Base-by-base conservation (phyloP, 1,284 basidiomycete genomes). In the Ceratorhiza oryzae-sativae region DNA sequence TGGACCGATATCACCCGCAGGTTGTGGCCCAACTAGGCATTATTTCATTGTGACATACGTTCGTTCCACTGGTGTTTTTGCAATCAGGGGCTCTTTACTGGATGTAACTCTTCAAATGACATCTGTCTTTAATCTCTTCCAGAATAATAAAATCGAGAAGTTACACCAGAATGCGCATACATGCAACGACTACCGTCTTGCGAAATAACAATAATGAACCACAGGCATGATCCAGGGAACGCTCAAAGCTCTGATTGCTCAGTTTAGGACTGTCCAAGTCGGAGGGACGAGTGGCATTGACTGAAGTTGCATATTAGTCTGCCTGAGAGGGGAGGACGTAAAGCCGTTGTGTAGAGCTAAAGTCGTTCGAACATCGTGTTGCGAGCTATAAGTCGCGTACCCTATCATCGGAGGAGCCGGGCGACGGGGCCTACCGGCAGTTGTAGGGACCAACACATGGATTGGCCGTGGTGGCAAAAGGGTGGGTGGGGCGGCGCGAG, bases 21-120 rank as follows among this genome's bases (percentile, higher is more conserved):
- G 48, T 49, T 67, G 34, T 67, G 63, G 63, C 63, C 63, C 36
- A 67, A 67, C 51, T 67, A 55, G 49, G 20, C 30, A 49, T 25
- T 3, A 4, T 25, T 49, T 25, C 23, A 2, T n/a, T 13, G 23
- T 25, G 48, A 25, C 15, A 5, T 25, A 25, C 20, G 23, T 25
- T 27, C 4, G 4, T 49, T 49, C 13, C 13, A 49, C 20, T 49
- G n/a, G 45, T 27, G 23, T 9, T 49, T 49, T 46, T 20, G 45
- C n/a, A 4, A 18, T n/a, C 10, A 46, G 10, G 45, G 45, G n/a
- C 45, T 46, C 5, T 46, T 3, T 46, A 13, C n/a, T 46, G n/a
- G 6, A 39, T 39, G 13, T 39, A 39, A 39, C 42, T 45, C 42
- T 3, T 12, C 42, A 18, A 45, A 45, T 18, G n/a, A 18, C 6